A percentile compares a stretch with the other conserved stretches of the same genome.
These are phyloP conservation scores for Amylostereum chailletii DNA, from an alignment of 1,284 basidiomycete genomes.

Conservation along the genomic window DNA sequence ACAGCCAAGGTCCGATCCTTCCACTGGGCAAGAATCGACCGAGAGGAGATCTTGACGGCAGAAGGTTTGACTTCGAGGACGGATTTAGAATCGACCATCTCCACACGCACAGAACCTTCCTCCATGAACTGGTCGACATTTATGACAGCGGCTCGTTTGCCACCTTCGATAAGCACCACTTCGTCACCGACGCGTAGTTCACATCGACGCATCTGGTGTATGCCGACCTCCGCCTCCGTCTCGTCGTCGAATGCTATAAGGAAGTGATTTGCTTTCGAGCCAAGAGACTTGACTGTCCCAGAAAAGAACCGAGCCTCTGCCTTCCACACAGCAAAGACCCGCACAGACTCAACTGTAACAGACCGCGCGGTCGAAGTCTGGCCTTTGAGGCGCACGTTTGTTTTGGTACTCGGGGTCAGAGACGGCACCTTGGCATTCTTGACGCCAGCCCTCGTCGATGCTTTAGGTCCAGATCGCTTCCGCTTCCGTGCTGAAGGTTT, in stretches of 20 bases:
- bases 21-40: constrained; percentile 43
- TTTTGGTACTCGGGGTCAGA: constrained; percentile 10
- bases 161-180: constrained; percentile 30
- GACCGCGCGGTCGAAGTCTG: constrained; percentile 8
- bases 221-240: constrained; percentile 31
- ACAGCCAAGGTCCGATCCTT: constrained; percentile 35
- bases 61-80: too few relatives aligned
- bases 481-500: constrained; percentile 32
- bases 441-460: constrained; percentile 11
- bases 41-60: constrained; percentile 35
- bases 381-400: constrained; percentile 3
- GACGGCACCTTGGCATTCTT: constrained; percentile 21
- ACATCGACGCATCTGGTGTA: constrained; percentile 46
- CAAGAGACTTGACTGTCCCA: constrained; percentile 37
- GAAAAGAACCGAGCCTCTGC: constrained; percentile 52
- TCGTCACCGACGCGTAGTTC: constrained; percentile 46
- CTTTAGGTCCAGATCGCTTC: constrained; percentile 29
- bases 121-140: background rate
- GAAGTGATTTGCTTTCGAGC: constrained; percentile 24
- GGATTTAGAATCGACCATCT: too few relatives aligned
- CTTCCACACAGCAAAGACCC: constrained; percentile 63
- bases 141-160: constrained; percentile 11
- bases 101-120: too few relatives aligned
- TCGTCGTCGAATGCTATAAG: constrained; percentile 55
- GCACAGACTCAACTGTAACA: constrained; percentile 25